Evolutionary conservation across 495 filamentous ascomycete species (phyloP).

Genomic region (Penicillium pancosmium): DNA sequence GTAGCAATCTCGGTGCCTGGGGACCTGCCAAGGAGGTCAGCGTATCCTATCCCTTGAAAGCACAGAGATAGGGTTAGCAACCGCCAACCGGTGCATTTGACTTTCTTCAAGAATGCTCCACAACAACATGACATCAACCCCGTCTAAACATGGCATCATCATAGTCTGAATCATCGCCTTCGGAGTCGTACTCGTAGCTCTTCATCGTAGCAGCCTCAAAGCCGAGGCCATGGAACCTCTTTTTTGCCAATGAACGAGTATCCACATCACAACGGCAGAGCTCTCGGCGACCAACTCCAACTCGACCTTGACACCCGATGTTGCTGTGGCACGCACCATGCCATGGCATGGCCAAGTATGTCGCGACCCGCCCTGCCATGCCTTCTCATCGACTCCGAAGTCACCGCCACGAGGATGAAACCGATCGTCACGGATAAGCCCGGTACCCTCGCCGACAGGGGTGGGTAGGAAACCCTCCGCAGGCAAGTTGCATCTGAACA

Average conservation of each 20-base stretch:
- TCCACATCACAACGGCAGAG: too few relatives aligned
- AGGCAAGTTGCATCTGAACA: conserved; percentile 19
- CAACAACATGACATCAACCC: neutral
- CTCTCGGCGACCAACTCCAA: too few relatives aligned
- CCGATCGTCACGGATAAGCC: conserved; percentile 25
- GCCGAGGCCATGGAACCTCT: too few relatives aligned
- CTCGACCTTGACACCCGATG: neutral
- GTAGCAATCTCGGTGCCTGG: too few relatives aligned
- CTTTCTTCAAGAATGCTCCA: neutral
- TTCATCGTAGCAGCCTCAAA: neutral
- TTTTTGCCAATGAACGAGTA: too few relatives aligned
- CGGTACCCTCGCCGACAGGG: conserved; percentile 16
- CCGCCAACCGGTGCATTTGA: neutral
- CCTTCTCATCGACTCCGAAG: neutral
- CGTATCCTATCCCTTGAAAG: too few relatives aligned
- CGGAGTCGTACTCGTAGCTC: neutral
- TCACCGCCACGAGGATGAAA: conserved; percentile 8
- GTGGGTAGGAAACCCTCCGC: conserved; percentile 19
- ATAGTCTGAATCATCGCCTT: neutral
- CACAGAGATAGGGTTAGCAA: too few relatives aligned
- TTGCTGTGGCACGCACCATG: neutral
- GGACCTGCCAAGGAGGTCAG: too few relatives aligned
- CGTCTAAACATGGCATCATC: neutral
- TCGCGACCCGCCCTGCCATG: neutral
- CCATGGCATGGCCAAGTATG: neutral